phyloP scores from a whole-genome alignment of 1,284 basidiomycete genomes.

The Sporisorium exsertum region DNA sequence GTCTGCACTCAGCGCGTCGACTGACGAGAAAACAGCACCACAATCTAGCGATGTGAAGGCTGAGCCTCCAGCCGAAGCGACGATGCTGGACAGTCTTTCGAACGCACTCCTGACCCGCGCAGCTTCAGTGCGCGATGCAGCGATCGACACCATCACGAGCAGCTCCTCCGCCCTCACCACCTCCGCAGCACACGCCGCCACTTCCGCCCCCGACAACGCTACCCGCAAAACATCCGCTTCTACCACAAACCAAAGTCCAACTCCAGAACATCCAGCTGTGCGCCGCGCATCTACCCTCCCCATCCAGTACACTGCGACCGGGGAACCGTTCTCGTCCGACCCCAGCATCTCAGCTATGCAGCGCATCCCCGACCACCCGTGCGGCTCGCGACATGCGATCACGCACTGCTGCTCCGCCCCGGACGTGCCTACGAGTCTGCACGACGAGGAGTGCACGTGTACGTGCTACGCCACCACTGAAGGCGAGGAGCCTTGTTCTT shows the following conservation, averaged over 20 bases:
- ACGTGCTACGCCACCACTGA: conserved; percentile 1
- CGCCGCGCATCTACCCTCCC: conserved; percentile 18
- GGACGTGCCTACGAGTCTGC: conserved; percentile 1
- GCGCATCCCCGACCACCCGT: conserved; percentile 41
- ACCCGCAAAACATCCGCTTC: background rate
- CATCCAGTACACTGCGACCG: conserved; percentile 25
- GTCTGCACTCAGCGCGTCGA: conserved; percentile 5
- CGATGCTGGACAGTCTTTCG: conserved; percentile 14
- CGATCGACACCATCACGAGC: background rate
- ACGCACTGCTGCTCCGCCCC: conserved; percentile 36
- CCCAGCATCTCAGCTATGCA: conserved; percentile 49
- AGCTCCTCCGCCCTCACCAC: background rate
- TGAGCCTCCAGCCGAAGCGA: background rate
- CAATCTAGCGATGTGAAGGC: background rate
- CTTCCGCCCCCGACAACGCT: background rate
- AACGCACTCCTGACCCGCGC: conserved; percentile 10
- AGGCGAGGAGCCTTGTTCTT: background rate
- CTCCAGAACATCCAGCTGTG: background rate
- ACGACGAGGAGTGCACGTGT: conserved; percentile 10
- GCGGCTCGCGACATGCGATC: background rate
- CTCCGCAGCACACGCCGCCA: conserved; percentile 4
- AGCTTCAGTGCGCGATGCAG: conserved; percentile 16
- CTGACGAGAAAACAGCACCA: background rate
- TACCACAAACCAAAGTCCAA: background rate
- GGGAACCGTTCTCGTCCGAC: conserved; percentile 37